Evolutionary conservation across 768 basidiomycete species (phyloP).

Genomic region (Russula sp.): DNA sequence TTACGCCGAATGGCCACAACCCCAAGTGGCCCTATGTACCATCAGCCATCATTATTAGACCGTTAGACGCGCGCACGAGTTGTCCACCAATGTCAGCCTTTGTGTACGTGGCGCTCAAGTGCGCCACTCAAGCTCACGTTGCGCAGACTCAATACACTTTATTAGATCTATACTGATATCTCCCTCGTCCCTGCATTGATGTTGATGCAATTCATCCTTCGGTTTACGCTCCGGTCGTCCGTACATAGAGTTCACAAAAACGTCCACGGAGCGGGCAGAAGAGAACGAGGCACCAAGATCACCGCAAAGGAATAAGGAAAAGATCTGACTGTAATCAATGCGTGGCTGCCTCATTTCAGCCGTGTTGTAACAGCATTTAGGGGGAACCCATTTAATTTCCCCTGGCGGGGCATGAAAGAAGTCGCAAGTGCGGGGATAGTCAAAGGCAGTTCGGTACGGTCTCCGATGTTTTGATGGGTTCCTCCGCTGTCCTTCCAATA

Average conservation of each 20-base stretch:
- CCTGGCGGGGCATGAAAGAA: background rate
- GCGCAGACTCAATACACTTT: background rate
- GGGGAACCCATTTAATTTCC: background rate
- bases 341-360: background rate
- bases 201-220: background rate
- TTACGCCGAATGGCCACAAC: background rate
- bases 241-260: background rate
- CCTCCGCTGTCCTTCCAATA: too few relatives aligned
- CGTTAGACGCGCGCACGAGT: background rate
- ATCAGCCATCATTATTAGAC: background rate
- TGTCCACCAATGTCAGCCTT: background rate
- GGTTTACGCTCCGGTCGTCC: background rate
- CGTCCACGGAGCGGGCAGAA: background rate
- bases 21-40: background rate
- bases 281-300: background rate
- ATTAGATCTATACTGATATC: background rate
- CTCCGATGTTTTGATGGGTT: slow-evolving; percentile 1
- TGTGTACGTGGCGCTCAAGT: background rate
- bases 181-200: background rate
- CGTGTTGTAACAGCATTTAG: background rate
- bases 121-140: background rate
- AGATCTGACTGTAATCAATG: background rate
- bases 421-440: background rate
- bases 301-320: background rate
- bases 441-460: background rate